Conservation (phyloP, 2,329 filamentous ascomycete genomes). For the Lecanicillium sp. region DNA sequence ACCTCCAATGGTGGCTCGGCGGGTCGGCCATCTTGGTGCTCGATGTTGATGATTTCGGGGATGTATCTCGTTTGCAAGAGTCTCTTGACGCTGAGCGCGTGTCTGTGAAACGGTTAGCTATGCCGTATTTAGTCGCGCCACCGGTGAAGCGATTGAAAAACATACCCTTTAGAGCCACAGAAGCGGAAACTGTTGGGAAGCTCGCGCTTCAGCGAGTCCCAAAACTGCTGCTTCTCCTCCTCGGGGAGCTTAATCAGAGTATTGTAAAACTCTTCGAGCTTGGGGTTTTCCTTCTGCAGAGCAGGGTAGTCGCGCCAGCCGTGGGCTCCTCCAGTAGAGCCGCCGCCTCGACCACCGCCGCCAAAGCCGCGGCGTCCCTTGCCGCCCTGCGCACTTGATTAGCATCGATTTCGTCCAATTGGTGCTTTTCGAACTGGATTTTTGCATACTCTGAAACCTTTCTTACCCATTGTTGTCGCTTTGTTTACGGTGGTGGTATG, state of each 20-base stretch:
- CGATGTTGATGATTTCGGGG: constrained; percentile 78
- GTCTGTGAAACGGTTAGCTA: constrained; percentile 38
- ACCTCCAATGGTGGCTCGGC: constrained; percentile 79
- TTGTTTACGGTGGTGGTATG: constrained; percentile 1
- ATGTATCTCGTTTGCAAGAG: constrained; percentile 84
- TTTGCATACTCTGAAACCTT: constrained; percentile 7
- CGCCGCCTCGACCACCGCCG: constrained; percentile 23
- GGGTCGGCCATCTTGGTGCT: constrained; percentile 69
- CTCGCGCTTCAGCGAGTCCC: constrained; percentile 73
- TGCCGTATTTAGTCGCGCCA: no score
- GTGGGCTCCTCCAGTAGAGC: constrained; percentile 12
- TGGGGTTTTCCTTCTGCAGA: constrained; percentile 70
- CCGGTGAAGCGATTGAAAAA: no score
- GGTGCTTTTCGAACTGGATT: background rate
- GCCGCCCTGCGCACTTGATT: constrained; percentile 17
- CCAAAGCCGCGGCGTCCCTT: constrained; percentile 28
- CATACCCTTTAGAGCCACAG: constrained; percentile 83
- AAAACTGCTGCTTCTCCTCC: constrained; percentile 73
- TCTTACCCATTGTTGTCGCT: constrained; percentile 5
- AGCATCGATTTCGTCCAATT: constrained; percentile 2
- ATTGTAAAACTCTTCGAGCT: constrained; percentile 83
- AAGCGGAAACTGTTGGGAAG: constrained; percentile 97
- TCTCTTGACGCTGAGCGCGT: constrained; percentile 86
- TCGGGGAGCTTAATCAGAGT: constrained; percentile 65
- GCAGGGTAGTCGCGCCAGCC: constrained; percentile 27